phyloP scores from a whole-genome alignment of 2,329 filamentous ascomycete species.

The Chalara sp. region DNA sequence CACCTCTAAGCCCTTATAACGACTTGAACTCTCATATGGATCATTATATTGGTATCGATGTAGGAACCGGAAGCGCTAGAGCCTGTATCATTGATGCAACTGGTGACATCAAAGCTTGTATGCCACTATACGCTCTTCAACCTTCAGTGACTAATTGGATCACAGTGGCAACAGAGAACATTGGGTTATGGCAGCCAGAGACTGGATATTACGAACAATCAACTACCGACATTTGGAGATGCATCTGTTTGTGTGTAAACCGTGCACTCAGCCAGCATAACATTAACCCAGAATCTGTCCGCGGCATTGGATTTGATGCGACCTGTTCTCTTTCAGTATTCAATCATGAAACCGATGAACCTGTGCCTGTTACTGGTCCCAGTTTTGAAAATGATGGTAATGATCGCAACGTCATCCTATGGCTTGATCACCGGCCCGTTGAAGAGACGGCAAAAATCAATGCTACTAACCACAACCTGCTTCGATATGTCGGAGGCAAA shows the following conservation, averaged over 20 bases:
- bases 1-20: constrained; percentile 23
- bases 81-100: constrained; percentile 91
- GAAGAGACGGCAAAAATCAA: constrained; percentile 93
- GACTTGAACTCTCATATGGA: constrained; percentile 37
- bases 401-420: constrained; percentile 91
- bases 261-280: constrained; percentile 75
- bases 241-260: constrained; percentile 85
- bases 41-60: constrained; percentile 80
- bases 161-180: constrained; percentile 61
- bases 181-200: constrained; percentile 74
- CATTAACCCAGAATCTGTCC: constrained; percentile 68
- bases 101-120: constrained; percentile 71
- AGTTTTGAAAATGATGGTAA: constrained; percentile 74
- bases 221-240: constrained; percentile 91
- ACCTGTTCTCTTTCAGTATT: constrained; percentile 98
- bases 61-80: constrained; percentile 90
- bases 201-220: constrained; percentile 90
- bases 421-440: constrained; percentile 91
- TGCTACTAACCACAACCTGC: constrained; percentile 80
- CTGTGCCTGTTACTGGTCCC: constrained; percentile 82
- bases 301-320: constrained; percentile 93
- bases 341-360: constrained; percentile 80
- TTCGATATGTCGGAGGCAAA: constrained; percentile 92
- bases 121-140: constrained; percentile 1
- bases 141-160: constrained; percentile 1